A percentile compares a stretch with the other conserved stretches of the same genome.
Evolutionary conservation across 345 rosid genomes (phyloP).

Genomic region (Populus deltoides): DNA sequence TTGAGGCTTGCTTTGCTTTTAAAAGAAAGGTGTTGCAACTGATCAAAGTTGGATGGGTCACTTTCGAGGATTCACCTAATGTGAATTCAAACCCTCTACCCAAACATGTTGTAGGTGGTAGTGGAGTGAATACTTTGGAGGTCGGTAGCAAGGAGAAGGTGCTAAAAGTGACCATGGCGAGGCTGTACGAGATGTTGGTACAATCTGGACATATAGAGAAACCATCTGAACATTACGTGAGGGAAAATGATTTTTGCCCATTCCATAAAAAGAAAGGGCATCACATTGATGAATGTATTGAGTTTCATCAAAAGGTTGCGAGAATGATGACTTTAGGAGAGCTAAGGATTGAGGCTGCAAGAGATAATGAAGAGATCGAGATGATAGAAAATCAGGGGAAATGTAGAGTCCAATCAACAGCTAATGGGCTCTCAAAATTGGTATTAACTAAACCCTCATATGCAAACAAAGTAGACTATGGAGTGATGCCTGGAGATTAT

Average conservation of each 20-base stretch:
- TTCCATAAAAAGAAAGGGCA: background rate
- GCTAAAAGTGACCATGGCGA: fast-evolving
- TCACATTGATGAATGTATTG: background rate
- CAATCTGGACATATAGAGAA: fast-evolving
- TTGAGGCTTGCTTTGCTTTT: background rate
- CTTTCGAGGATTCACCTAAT: background rate
- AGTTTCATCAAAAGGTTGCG: background rate
- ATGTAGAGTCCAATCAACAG: background rate
- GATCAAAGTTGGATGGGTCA: background rate
- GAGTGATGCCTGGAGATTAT: too few relatives aligned
- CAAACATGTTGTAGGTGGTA: background rate
- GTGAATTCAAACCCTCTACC: background rate
- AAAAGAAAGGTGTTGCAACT: too few relatives aligned
- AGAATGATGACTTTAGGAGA: fast-evolving
- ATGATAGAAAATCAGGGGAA: too few relatives aligned
- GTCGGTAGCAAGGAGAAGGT: fast-evolving
- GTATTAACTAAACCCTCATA: background rate
- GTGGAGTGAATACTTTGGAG: fast-evolving
- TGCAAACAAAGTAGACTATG: too few relatives aligned
- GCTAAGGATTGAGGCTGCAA: background rate
- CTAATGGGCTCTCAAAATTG: background rate
- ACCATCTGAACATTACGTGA: fast-evolving
- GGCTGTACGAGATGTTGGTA: fast-evolving
- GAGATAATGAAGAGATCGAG: fast-evolving
- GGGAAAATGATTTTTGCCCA: fast-evolving